These are phyloP conservation scores for Plasmodium vinckei DNA, from an alignment of 169 alveolate species.

Conservation along the genomic window DNA sequence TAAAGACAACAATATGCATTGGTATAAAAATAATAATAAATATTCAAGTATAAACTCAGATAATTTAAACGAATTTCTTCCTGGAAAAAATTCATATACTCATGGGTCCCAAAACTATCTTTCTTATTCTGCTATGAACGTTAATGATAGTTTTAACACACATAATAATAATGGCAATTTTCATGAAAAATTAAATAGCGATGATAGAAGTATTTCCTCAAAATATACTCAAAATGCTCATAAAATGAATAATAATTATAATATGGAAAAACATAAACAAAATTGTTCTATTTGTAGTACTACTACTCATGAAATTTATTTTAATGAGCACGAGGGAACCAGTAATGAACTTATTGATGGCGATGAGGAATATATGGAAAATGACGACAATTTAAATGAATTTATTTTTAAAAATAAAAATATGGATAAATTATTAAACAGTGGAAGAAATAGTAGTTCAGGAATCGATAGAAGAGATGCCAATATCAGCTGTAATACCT, in stretches of 20 bases:
- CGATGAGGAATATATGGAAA: slow-evolving; percentile 40
- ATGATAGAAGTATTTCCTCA: background rate
- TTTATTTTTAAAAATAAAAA: background rate
- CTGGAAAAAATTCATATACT: too few species aligned
- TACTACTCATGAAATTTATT: slow-evolving; percentile 44
- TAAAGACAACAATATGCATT: too few species aligned
- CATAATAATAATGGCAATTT: too few species aligned
- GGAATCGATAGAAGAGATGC: background rate
- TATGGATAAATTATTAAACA: background rate
- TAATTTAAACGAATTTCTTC: too few species aligned
- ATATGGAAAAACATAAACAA: slow-evolving; percentile 28
- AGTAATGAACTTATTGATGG: slow-evolving; percentile 47
- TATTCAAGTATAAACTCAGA: too few species aligned
- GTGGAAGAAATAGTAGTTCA: background rate
- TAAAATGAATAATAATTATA: slow-evolving; percentile 11
- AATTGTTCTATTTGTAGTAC: slow-evolving; percentile 65
- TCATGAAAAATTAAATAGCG: too few species aligned
- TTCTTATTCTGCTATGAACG: too few species aligned
- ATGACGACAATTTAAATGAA: slow-evolving; percentile 11
- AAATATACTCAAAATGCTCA: background rate
- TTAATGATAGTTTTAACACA: too few species aligned
- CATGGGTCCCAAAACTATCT: too few species aligned
- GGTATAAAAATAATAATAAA: too few species aligned
- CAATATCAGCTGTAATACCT: too few species aligned
- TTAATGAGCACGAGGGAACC: slow-evolving; percentile 48